These are phyloP conservation scores for Fonsecaea multimorphosa DNA, from an alignment of 2,329 filamentous ascomycete species.

Conservation along the genomic window DNA sequence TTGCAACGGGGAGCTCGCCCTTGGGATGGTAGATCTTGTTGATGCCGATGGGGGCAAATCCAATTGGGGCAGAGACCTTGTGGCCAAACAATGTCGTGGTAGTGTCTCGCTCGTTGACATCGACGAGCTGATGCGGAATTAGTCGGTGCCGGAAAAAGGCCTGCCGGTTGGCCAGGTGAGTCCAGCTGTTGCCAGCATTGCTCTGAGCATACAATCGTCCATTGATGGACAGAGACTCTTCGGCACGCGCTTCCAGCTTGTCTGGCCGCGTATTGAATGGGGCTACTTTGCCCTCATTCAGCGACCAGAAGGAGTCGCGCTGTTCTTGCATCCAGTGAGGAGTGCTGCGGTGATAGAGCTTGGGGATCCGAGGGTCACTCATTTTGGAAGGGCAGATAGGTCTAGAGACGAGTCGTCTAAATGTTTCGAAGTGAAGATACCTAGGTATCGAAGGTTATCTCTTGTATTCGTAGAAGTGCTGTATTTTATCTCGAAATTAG, in stretches of 20 bases:
- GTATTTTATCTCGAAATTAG: background rate
- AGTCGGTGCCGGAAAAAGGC: constrained; percentile 70
- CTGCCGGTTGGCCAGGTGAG: constrained; percentile 64
- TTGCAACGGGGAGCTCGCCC: constrained; percentile 66
- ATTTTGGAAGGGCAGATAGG: constrained; percentile 12
- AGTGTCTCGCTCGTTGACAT: constrained; percentile 66
- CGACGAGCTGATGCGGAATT: constrained; percentile 65
- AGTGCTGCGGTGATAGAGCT: constrained; percentile 57
- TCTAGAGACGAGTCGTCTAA: background rate
- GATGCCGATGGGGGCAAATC: constrained; percentile 70
- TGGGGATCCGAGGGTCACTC: constrained; percentile 58
- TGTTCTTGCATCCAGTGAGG: constrained; percentile 63
- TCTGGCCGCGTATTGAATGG: constrained; percentile 62
- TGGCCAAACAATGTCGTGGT: constrained; percentile 66
- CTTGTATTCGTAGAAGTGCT: background rate
- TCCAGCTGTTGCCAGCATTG: constrained; percentile 45
- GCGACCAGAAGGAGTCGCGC: constrained; percentile 61
- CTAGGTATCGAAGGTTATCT: too few species aligned
- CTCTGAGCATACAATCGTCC: constrained; percentile 58
- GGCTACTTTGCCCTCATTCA: constrained; percentile 57
- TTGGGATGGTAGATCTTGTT: constrained; percentile 68
- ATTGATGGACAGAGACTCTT: constrained; percentile 61
- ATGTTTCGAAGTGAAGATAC: too few species aligned
- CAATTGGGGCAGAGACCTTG: constrained; percentile 64
- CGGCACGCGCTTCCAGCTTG: constrained; percentile 64